Conservation (phyloP, 2,329 filamentous ascomycete genomes). For the Dactylonectria macrodidyma region DNA sequence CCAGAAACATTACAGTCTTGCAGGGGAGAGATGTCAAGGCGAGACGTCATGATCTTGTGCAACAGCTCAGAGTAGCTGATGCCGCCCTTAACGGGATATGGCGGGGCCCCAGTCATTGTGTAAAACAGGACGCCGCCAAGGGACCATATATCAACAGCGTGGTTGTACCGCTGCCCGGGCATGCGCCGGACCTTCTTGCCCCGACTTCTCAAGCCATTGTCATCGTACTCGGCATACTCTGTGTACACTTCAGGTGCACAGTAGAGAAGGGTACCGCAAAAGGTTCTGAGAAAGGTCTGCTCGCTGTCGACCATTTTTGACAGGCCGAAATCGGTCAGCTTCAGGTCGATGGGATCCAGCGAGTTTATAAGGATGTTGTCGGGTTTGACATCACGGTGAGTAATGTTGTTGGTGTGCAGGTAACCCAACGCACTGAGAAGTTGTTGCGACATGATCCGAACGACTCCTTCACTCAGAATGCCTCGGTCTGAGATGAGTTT, state of each 20-base stretch:
- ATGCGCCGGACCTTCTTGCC: conserved; percentile 75
- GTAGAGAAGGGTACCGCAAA: conserved; percentile 95
- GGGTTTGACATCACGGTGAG: conserved; percentile 98
- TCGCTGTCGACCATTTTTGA: conserved; percentile 94
- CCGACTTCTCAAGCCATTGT: conserved; percentile 74
- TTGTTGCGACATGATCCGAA: conserved; percentile 81
- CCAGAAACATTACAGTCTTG: conserved; percentile 71
- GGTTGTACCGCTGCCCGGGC: conserved; percentile 81
- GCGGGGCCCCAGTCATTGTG: conserved; percentile 82
- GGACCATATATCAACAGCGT: conserved; percentile 97
- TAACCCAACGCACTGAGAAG: conserved; percentile 88
- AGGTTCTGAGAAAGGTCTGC: conserved; percentile 94
- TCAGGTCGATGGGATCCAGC: conserved; percentile 82
- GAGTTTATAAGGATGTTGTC: conserved; percentile 94
- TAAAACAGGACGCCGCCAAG: conserved; percentile 94
- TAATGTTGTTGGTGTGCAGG: conserved; percentile 89
- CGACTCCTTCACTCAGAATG: conserved; percentile 76
- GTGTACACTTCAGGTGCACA: conserved; percentile 98
- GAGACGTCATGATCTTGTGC: conserved; percentile 86
- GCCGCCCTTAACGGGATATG: conserved; percentile 84
- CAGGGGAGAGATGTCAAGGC: conserved; percentile 78
- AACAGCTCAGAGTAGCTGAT: conserved; percentile 85
- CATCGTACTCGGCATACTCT: conserved; percentile 77
- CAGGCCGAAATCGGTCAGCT: conserved; percentile 95
- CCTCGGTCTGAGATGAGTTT: conserved; percentile 76